Conservation (phyloP, 2,329 filamentous ascomycete genomes). For the Tolypocladium ovalisporum region DNA sequence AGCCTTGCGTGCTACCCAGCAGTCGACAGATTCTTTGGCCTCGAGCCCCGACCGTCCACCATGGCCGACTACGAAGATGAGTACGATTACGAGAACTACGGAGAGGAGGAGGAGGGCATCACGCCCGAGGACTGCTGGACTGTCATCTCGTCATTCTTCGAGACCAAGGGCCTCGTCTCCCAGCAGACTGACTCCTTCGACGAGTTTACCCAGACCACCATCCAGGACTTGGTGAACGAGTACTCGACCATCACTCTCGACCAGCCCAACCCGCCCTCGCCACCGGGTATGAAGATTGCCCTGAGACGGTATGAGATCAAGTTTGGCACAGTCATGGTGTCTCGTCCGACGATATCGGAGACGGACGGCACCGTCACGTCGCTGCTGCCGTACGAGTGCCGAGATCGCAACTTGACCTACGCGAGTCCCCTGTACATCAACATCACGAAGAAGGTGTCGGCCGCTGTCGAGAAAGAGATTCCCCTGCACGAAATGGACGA, state of each 20-base stretch:
- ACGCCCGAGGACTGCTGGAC: constrained; percentile 98
- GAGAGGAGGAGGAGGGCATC: constrained; percentile 59
- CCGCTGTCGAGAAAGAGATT: constrained; percentile 67
- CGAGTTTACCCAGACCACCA: constrained; percentile 87
- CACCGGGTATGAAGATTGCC: constrained; percentile 68
- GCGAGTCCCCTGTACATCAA: constrained; percentile 83
- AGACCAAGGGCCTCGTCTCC: constrained; percentile 87
- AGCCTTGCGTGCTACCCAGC: too few species aligned
- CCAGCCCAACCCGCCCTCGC: constrained; percentile 70
- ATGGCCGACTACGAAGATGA: constrained; percentile 48
- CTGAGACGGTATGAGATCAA: constrained; percentile 91
- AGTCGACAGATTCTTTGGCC: background rate
- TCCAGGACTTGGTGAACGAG: constrained; percentile 90
- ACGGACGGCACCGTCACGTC: constrained; percentile 80
- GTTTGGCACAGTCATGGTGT: constrained; percentile 82
- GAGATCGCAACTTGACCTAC: constrained; percentile 91
- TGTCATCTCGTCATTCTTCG: constrained; percentile 95
- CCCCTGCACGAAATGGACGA: constrained; percentile 58
- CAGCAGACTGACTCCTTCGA: constrained; percentile 98
- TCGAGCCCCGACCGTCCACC: constrained; percentile 7
- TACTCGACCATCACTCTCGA: constrained; percentile 88
- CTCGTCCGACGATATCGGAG: constrained; percentile 83
- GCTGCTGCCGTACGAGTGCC: constrained; percentile 87
- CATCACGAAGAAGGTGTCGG: constrained; percentile 73
- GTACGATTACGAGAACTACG: constrained; percentile 59